Evolutionary conservation across 2,329 filamentous ascomycete species (phyloP), one percentile per base, ranked within the genome.

Genomic region (Byssoonygena ceratinophila): DNA sequence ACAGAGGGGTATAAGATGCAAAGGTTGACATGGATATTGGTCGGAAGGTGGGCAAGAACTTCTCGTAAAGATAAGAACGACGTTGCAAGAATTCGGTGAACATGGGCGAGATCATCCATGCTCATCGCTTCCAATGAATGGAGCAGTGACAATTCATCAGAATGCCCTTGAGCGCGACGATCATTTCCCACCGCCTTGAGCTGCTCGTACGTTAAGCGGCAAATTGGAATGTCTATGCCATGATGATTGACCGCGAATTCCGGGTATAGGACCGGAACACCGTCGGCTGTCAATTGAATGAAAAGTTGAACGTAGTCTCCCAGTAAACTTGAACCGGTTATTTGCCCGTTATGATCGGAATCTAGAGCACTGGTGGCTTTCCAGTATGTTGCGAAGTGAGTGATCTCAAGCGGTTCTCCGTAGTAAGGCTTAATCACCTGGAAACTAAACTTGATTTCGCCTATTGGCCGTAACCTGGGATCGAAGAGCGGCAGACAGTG

Each of bases 381-480:
- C 92, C 92, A 98, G 69, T 98, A 98, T 0, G 92, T 97, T 57
- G 94, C 92, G 61, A 97, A 98, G 64, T 97, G 90, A 1, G 92
- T 94, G 55, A 98, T 96, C 68, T 98, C 92, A 20, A 98, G 75
- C 2, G 92, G 89, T 55, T 89, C 85, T 6, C 92, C 91, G 57
- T 83, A 82, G 71, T 97, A 98, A 0, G 92, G 92, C 64, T 95
- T 96, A 66, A 98, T 94, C 23, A 97, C 88, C 65, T 97, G 90
- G 52, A 88, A 94, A 58, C 87, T 86, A 74, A 98, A 98, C 58
- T 82, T 88, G 59, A 97, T 87, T 63, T 94, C 87, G 4, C 92
- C 92, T 62, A 98, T 96, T 7, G 89, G 86, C 43, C 91, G 82
- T 46, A 97, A 76, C 20, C 92, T 81, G 4, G 91, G 90, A 64